Conservation (phyloP, 75 land plant species). For the Cunninghamia lanceolata region DNA sequence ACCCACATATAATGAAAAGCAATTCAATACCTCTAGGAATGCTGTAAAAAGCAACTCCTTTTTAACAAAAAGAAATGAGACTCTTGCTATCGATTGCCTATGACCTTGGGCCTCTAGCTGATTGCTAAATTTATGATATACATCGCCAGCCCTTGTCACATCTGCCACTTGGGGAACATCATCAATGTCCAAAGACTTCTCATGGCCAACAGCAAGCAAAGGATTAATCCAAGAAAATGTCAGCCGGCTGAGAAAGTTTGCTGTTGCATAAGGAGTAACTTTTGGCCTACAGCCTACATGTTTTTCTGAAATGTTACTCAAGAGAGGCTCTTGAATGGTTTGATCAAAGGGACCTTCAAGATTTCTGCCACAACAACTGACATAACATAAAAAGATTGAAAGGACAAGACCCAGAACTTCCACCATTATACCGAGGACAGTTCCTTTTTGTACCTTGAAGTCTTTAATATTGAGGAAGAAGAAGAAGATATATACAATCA, state of each 20-base stretch:
- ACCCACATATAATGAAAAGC: conserved; percentile 53
- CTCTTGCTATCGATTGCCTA: conserved; percentile 25
- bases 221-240: conserved; percentile 79
- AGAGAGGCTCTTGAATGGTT: conserved; percentile 2
- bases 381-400: neutral
- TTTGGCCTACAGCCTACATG: neutral
- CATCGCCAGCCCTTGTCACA: conserved; percentile 31
- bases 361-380: neutral
- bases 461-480: neutral
- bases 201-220: conserved; percentile 46
- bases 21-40: conserved; percentile 26
- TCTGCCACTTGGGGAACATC: conserved; percentile 68
- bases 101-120: conserved; percentile 30
- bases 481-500: neutral
- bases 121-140: conserved; percentile 32
- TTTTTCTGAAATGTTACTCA: neutral
- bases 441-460: neutral
- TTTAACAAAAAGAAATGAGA: conserved; percentile 27
- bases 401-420: neutral
- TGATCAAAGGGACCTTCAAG: neutral
- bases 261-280: conserved; percentile 50
- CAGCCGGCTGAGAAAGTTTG: conserved; percentile 45
- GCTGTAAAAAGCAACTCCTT: conserved; percentile 31
- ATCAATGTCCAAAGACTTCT: conserved; percentile 47
- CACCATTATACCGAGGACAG: neutral